Conservation (phyloP, 352 stramenopile species). For the Globisporangium uncinulatum region DNA sequence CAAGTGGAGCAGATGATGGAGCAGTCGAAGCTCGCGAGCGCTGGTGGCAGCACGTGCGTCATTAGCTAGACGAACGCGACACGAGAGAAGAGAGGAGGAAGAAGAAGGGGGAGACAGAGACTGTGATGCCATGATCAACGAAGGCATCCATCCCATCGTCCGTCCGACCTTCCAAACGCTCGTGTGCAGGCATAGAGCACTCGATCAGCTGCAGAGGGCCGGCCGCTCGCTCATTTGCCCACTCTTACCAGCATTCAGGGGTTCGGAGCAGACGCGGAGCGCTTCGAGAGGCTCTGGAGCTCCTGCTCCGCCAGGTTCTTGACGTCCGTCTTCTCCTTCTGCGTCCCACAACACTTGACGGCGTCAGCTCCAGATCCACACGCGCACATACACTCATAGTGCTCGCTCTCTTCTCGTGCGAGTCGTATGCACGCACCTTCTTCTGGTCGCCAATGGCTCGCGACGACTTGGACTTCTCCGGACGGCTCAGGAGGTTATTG, state of each 20-base stretch:
- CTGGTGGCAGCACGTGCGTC: slow-evolving; percentile 34
- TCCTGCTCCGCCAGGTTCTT: slow-evolving; percentile 55
- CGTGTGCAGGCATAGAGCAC: too few relatives aligned
- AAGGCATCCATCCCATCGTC: not conserved
- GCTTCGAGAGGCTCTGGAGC: slow-evolving; percentile 44
- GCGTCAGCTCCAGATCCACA: not conserved
- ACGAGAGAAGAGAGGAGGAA: not conserved
- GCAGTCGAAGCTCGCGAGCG: slow-evolving; percentile 52
- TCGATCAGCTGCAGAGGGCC: not conserved
- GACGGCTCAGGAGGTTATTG: slow-evolving; percentile 81
- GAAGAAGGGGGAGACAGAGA: not conserved
- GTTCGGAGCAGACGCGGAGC: slow-evolving; percentile 10
- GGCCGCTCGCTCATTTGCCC: not conserved
- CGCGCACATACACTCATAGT: too few relatives aligned
- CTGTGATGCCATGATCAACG: not conserved
- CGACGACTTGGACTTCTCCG: slow-evolving; percentile 77
- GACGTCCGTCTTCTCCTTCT: slow-evolving; percentile 64
- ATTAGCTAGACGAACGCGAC: slow-evolving; percentile 36
- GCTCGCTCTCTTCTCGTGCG: not conserved
- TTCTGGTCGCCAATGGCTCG: slow-evolving; percentile 47
- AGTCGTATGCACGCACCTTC: slow-evolving; percentile 28
- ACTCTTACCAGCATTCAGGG: slow-evolving; percentile 1
- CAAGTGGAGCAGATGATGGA: slow-evolving; percentile 68
- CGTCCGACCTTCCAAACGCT: too few relatives aligned
- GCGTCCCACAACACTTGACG: not conserved